Evolutionary conservation across 2,329 filamentous ascomycete genomes (phyloP).

Genomic region (Juglanconis juglandina): DNA sequence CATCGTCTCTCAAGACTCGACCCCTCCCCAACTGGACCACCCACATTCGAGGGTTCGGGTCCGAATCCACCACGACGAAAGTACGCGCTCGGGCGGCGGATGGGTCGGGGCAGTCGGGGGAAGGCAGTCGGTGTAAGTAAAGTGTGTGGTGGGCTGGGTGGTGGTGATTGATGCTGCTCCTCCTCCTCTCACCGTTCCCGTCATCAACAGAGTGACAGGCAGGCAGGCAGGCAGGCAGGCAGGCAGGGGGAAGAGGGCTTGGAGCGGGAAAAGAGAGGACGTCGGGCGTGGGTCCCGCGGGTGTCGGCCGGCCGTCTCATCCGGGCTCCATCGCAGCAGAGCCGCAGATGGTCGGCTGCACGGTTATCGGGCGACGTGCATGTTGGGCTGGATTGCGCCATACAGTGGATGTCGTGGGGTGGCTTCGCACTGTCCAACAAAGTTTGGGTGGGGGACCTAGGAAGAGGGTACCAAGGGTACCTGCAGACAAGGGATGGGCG

Average conservation of each 20-base stretch:
- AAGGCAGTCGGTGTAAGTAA: no score
- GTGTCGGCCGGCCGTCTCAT: slow-evolving; percentile 1
- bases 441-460: background rate
- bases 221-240: background rate
- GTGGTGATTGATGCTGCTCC: background rate
- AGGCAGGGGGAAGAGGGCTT: background rate
- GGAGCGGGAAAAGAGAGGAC: slow-evolving; percentile 15
- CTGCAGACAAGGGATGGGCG: background rate
- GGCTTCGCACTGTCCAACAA: slow-evolving; percentile 1
- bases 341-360: slow-evolving; percentile 16
- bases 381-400: slow-evolving; percentile 16
- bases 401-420: background rate
- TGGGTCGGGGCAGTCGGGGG: no score
- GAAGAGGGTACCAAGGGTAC: background rate
- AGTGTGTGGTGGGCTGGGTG: background rate
- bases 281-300: slow-evolving; percentile 15
- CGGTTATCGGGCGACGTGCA: slow-evolving; percentile 19
- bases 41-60: background rate
- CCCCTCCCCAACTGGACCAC: background rate
- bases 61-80: no score
- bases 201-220: background rate
- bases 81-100: no score
- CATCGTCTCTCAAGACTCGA: background rate
- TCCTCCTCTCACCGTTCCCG: no score
- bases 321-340: slow-evolving; percentile 14